A percentile compares a stretch with the other conserved stretches of the same genome.
Conservation (phyloP, 2,329 filamentous ascomycete genomes). For the Xylaria hypoxylon region DNA sequence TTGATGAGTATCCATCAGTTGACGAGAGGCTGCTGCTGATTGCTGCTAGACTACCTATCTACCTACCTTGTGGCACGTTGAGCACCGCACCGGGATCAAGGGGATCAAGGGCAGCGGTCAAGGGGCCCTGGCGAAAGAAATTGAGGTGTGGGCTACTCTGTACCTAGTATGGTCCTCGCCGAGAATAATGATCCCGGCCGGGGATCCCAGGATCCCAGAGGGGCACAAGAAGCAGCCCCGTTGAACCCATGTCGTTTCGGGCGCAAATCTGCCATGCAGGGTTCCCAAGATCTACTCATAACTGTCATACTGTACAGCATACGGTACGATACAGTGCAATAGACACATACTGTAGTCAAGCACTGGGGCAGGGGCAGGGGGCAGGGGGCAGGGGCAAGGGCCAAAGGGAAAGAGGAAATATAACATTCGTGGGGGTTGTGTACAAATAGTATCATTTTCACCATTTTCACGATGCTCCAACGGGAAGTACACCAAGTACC, state of each 20-base stretch:
- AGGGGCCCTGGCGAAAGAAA: slow-evolving; percentile 28
- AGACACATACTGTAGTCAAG: background rate
- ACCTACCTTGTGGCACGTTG: slow-evolving; percentile 33
- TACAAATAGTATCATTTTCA: too few relatives aligned
- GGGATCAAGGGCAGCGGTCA: slow-evolving; percentile 30
- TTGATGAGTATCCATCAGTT: slow-evolving; percentile 13
- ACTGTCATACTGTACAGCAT: slow-evolving; percentile 10
- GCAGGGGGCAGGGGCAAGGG: too few relatives aligned
- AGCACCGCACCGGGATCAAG: too few relatives aligned
- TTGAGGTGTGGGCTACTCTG: slow-evolving; percentile 34
- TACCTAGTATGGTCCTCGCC: slow-evolving; percentile 24
- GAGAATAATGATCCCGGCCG: slow-evolving; percentile 32
- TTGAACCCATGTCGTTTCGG: slow-evolving; percentile 34
- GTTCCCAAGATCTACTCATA: slow-evolving; percentile 34
- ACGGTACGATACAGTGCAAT: slow-evolving; percentile 21
- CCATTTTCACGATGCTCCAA: too few relatives aligned
- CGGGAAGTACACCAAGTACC: too few relatives aligned
- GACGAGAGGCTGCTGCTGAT: slow-evolving; percentile 17
- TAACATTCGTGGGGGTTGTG: too few relatives aligned
- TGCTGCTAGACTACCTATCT: too few relatives aligned
- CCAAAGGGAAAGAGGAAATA: too few relatives aligned
- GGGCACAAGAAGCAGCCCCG: slow-evolving; percentile 18
- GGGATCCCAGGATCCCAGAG: slow-evolving; percentile 19
- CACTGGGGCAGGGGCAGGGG: too few relatives aligned
- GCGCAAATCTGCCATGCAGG: slow-evolving; percentile 37